phyloP scores from a whole-genome alignment of 805 yeast species.

The Nakazawaea anatomiae region DNA sequence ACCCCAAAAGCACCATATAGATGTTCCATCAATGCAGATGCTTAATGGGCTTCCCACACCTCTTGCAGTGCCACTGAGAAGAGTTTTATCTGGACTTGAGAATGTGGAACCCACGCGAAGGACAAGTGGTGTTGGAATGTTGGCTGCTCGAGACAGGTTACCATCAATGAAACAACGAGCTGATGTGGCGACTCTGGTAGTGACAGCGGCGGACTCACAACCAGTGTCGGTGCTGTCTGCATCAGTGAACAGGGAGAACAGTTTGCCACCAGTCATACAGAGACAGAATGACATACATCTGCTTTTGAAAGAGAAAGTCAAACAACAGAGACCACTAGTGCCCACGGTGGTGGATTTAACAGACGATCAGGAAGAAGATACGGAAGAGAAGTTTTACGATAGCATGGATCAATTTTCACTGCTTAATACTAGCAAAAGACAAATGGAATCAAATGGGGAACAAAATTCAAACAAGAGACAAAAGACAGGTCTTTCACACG shows the following conservation, averaged over 20 bases:
- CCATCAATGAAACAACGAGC: not conserved
- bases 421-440: not conserved
- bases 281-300: not conserved
- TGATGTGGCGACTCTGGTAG: not conserved
- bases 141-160: not conserved
- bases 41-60: not conserved
- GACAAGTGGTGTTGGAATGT: slow-evolving; percentile 2
- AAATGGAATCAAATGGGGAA: not conserved
- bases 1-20: not conserved
- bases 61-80: not conserved
- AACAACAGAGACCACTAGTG: not conserved
- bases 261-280: not conserved
- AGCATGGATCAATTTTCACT: slow-evolving; percentile 1
- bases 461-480: not conserved
- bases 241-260: not conserved
- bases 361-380: slow-evolving; percentile 21
- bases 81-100: slow-evolving; percentile 6
- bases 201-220: not conserved
- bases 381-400: slow-evolving; percentile 10
- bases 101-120: slow-evolving; percentile 6
- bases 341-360: slow-evolving; percentile 8
- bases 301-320: slow-evolving; percentile 10
- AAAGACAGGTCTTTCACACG: not conserved
- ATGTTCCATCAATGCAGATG: not conserved
- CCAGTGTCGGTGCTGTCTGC: too few species aligned